Base-by-base conservation (phyloP, 768 basidiomycete genomes). In the Hypsizygus marmoreus region DNA sequence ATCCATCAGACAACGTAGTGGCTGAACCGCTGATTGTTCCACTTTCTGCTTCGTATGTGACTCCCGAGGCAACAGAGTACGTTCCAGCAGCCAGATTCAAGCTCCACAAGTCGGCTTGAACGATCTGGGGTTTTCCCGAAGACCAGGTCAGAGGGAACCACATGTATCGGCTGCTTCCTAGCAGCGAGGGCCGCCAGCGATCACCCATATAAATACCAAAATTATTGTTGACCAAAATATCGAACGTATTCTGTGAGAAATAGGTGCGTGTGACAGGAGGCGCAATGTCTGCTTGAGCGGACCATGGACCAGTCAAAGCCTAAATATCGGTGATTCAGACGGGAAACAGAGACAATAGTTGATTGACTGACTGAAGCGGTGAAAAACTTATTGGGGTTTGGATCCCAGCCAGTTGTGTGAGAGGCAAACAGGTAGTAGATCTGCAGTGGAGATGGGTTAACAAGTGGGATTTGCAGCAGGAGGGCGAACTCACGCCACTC, bases 141-240 rank as follows among this genome's bases (percentile, higher is more conserved):
- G 71, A 68, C 75, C 79, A 84, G 32, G 70, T 70, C 43, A 84
- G 59, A 5, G 82, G 82, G 47, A 76, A 75, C 82, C 81, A 84
- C 37, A 82, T 76, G 61, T 84, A 84, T 37, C 70, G 63, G 55
- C 79, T 80, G 53, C 74, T 78, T 11, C 81, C 81, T 4, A 82
- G 69, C 14, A 79, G 55, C 26, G 62, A 59, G 14, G 79, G 72
- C 11, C 78, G 63, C 82, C 81, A 84, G 39, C 82, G 76, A 58
- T 84, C 82, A 32, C 82, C 81, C 78, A 82, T 81, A 54, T 82
- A 84, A 40, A 84, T 72, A 2, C 71, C 74, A 42, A 64, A 63
- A 40, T 71, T 75, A 4, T 63, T 63, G 6, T 73, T 77, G 22
- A 82, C 60, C 11, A 71, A 67, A 35, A 82, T 58, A 56, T 82